Base-by-base conservation (phyloP, 2,329 filamentous ascomycete genomes). In the Ascocoryne sarcoides region DNA sequence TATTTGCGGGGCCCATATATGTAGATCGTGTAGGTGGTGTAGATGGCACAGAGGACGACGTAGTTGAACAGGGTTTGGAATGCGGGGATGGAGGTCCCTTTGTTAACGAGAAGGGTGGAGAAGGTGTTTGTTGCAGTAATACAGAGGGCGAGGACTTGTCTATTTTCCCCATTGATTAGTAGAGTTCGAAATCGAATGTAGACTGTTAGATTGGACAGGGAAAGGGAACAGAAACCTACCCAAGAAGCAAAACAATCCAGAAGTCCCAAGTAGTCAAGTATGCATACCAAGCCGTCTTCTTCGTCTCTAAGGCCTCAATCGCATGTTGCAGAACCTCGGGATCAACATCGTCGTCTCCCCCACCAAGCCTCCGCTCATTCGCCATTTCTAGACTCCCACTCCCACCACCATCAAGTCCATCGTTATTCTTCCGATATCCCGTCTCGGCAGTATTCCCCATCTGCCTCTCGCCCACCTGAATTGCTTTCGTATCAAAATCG, bases 31-130 rank as follows among this genome's bases (percentile, higher is more conserved):
- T 84, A 78, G 29, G 77, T 71, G 17, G 86, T 83, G 69, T 93
- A 98, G 59, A 95, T 76, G 43, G 86, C 41, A 46, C 82, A 82
- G 49, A 98, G 74, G 36, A 95, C 66, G 32, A 88, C 73, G 65
- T 98, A 98, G 66, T 92, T 95, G 73, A 95, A 93, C 56, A 96
- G 76, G 20, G 85, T 87, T 67, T 98, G 92, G 68, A 96, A 95
- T 40, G 92, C 87, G 5, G 92, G 92, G 52, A 96, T 93, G 46
- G 76, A 87, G 50, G 83, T 89, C 36, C 79, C 74, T 48, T 74
- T 64, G 8, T 61, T 55, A 42, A 71, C 71, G 20, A 98, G 77
- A 40, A 95, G 76, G 18, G 74, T 76, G 28, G 83, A 85, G 59
- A 96, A 86, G 35, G 92, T 96, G 69, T 93, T 95, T 37, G 89